These are phyloP conservation scores for Pseudogymnoascus sp. DNA, from an alignment of 2,329 filamentous ascomycete genomes.

Conservation along the genomic window DNA sequence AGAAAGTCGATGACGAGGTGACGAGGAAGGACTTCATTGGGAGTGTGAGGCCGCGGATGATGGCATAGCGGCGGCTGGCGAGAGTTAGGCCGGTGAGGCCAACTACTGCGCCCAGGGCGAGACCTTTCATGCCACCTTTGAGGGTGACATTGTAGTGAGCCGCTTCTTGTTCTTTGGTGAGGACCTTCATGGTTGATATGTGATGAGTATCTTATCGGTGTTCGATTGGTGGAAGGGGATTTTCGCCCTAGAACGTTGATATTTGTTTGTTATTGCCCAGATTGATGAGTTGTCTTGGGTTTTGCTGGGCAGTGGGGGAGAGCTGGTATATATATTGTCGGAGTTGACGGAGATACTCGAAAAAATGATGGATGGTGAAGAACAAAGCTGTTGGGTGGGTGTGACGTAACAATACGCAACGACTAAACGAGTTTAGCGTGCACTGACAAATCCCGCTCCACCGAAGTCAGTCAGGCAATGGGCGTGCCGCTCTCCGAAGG, in stretches of 20 bases:
- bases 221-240: slow-evolving; percentile 1
- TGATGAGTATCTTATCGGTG: neutral
- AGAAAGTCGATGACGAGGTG: slow-evolving; percentile 73
- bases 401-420: neutral
- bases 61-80: slow-evolving; percentile 57
- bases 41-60: slow-evolving; percentile 73
- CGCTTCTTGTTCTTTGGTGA: slow-evolving; percentile 86
- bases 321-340: neutral
- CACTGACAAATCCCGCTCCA: neutral
- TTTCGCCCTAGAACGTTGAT: neutral
- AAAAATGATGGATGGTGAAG: neutral
- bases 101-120: slow-evolving; percentile 58
- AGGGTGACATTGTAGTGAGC: slow-evolving; percentile 78
- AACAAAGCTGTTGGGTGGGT: neutral
- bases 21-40: slow-evolving; percentile 89
- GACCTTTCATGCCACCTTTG: slow-evolving; percentile 63
- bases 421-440: neutral
- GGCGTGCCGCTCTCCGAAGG: neutral
- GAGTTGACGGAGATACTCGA: neutral
- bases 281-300: slow-evolving; percentile 1
- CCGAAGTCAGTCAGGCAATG: neutral
- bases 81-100: slow-evolving; percentile 49
- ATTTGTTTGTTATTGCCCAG: neutral
- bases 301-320: neutral
- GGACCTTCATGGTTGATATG: slow-evolving; percentile 68